Evolutionary conservation across 441 rosid genomes (phyloP).

Genomic region (Biscutella laevigata): DNA sequence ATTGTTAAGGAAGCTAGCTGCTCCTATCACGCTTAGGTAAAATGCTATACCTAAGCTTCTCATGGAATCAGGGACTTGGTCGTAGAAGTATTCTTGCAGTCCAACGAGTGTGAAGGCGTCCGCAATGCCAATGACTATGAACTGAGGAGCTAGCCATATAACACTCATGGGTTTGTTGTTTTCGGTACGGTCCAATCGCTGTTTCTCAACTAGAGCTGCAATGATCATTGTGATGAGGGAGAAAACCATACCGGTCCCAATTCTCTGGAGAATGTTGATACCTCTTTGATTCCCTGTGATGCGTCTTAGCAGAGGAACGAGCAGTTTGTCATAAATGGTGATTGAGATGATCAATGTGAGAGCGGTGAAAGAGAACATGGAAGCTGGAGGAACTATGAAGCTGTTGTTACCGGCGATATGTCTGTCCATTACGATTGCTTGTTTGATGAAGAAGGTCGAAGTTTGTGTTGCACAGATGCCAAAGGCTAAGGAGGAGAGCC

Average conservation of each 20-base stretch:
- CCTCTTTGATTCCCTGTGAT: conserved; percentile 65
- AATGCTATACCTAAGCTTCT: conserved; percentile 77
- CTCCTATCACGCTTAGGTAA: conserved; percentile 69
- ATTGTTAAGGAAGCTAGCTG: conserved; percentile 64
- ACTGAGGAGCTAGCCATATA: conserved; percentile 74
- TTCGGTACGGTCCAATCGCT: conserved; percentile 36
- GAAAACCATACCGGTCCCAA: conserved; percentile 83
- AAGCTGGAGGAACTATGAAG: conserved; percentile 66
- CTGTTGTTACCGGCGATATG: conserved; percentile 28
- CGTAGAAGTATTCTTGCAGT: conserved; percentile 76
- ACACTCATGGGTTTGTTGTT: conserved; percentile 50
- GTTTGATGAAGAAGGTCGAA: conserved; percentile 85
- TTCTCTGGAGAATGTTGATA: conserved; percentile 69
- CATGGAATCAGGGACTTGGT: conserved; percentile 85
- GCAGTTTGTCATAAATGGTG: conserved; percentile 52
- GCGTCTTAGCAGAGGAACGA: conserved; percentile 47
- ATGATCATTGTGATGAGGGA: conserved; percentile 50
- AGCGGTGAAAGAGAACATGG: conserved; percentile 49
- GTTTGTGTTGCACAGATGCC: conserved; percentile 64
- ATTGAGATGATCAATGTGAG: conserved; percentile 55
- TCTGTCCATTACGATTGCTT: conserved; percentile 47
- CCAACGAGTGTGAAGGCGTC: conserved; percentile 74
- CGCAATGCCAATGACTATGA: conserved; percentile 48
- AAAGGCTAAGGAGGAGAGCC: conserved; percentile 64
- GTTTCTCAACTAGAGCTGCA: conserved; percentile 66